phyloP scores from a whole-genome alignment of 345 rosid species.

The Erodium maritimum region DNA sequence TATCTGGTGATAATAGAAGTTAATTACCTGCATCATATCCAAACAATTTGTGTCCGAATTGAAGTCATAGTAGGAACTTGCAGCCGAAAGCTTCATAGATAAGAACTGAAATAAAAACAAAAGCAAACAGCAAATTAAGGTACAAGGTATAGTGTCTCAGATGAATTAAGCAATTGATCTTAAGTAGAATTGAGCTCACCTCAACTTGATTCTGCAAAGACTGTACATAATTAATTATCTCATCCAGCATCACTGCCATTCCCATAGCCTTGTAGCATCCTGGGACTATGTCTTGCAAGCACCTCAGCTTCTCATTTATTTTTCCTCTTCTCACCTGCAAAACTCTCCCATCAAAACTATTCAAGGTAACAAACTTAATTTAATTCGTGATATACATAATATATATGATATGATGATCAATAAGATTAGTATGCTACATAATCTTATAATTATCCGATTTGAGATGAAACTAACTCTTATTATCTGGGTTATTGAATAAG shows the following conservation, averaged over 20 bases:
- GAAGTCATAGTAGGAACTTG: constrained; percentile 64
- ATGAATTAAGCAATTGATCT: neutral
- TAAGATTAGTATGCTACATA: too few species aligned
- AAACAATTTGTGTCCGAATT: constrained; percentile 59
- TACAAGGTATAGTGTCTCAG: neutral
- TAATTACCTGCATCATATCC: constrained; percentile 43
- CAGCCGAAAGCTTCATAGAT: constrained; percentile 76
- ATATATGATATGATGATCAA: too few species aligned
- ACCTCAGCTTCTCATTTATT: constrained; percentile 36
- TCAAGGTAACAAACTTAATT: neutral
- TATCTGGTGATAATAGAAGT: too few species aligned
- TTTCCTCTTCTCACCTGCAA: constrained; percentile 39
- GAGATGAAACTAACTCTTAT: too few species aligned
- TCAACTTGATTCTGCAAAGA: constrained; percentile 59
- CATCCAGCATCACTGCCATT: constrained; percentile 61
- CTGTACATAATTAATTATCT: constrained; percentile 54
- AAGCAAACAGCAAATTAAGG: neutral
- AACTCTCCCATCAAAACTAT: neutral
- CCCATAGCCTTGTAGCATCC: constrained; percentile 65
- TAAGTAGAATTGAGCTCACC: too few species aligned
- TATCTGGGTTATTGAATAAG: too few species aligned
- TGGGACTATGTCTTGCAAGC: constrained; percentile 44
- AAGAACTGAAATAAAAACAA: constrained; percentile 48
- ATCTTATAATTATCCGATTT: too few species aligned
- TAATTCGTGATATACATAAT: too few species aligned